Conservation (phyloP, 176 grass and related monocot species). For the Luzula sylvatica region DNA sequence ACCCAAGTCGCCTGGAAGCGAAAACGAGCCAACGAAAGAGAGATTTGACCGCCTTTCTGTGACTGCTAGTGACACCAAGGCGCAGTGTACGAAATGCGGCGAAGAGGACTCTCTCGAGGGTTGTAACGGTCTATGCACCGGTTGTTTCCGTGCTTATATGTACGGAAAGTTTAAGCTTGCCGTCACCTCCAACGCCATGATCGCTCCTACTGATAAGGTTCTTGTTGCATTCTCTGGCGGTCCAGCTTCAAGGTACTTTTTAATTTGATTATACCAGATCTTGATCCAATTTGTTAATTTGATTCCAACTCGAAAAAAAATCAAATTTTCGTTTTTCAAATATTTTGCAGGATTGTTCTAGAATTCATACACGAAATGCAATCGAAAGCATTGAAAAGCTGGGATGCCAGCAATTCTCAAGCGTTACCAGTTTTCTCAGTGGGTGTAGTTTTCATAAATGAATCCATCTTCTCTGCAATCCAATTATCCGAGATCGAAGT, state of each 20-base stretch:
- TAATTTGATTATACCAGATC: too few species aligned
- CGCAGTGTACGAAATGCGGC: slow-evolving; percentile 45
- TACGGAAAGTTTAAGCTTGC: slow-evolving; percentile 90
- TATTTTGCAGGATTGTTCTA: slow-evolving; percentile 48
- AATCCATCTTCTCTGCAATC: slow-evolving; percentile 23
- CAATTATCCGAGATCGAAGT: slow-evolving; percentile 15
- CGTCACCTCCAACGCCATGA: slow-evolving; percentile 79
- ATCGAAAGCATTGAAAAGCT: slow-evolving; percentile 51
- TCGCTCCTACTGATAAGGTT: slow-evolving; percentile 64
- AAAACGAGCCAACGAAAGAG: slow-evolving; percentile 13
- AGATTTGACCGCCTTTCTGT: slow-evolving; percentile 22
- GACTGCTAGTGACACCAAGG: background rate
- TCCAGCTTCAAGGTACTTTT: slow-evolving; percentile 56
- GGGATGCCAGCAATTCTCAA: slow-evolving; percentile 80
- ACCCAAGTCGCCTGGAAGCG: background rate
- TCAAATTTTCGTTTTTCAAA: too few species aligned
- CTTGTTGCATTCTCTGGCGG: slow-evolving; percentile 94
- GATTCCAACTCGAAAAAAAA: too few species aligned
- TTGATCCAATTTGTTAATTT: too few species aligned
- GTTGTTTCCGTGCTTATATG: slow-evolving; percentile 51
- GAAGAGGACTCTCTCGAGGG: slow-evolving; percentile 27
- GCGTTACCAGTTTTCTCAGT: slow-evolving; percentile 53
- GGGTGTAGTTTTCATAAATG: slow-evolving; percentile 60
- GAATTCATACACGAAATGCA: slow-evolving; percentile 89
- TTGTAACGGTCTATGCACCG: slow-evolving; percentile 39